These are phyloP conservation scores for Lepraria neglecta DNA, from an alignment of 495 filamentous ascomycete genomes.

Conservation along the genomic window DNA sequence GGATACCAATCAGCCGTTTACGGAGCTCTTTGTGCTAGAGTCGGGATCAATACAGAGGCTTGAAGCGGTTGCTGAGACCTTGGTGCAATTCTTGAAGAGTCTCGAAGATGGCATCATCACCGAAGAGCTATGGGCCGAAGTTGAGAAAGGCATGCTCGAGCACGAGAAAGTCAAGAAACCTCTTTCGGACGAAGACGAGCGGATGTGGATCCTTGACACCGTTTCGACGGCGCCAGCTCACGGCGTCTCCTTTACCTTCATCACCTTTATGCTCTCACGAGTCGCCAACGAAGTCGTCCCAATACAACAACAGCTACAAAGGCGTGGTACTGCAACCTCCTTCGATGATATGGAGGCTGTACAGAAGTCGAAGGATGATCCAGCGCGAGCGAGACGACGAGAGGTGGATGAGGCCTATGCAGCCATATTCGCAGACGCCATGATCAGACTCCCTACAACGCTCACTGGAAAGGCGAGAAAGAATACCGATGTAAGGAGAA, in stretches of 20 bases:
- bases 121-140: slow-evolving; percentile 56
- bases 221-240: slow-evolving; percentile 65
- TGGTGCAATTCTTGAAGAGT: slow-evolving; percentile 63
- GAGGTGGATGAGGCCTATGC: slow-evolving; percentile 18
- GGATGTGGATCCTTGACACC: slow-evolving; percentile 63
- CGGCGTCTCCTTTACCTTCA: slow-evolving; percentile 78
- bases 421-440: slow-evolving; percentile 20
- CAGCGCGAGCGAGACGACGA: neutral
- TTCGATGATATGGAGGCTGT: slow-evolving; percentile 5
- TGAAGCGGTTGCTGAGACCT: slow-evolving; percentile 60
- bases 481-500: slow-evolving; percentile 22
- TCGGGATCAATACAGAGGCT: slow-evolving; percentile 55
- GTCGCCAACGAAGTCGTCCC: slow-evolving; percentile 40
- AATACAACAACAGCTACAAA: neutral
- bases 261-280: slow-evolving; percentile 66
- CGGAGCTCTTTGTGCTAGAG: slow-evolving; percentile 52
- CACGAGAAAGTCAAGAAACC: slow-evolving; percentile 45
- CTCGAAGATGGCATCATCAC: slow-evolving; percentile 73
- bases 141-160: slow-evolving; percentile 56
- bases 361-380: slow-evolving; percentile 1
- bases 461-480: slow-evolving; percentile 21
- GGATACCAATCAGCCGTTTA: slow-evolving; percentile 57
- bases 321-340: slow-evolving; percentile 9
- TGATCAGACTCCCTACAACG: slow-evolving; percentile 17
- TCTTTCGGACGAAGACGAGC: slow-evolving; percentile 55